Base-by-base conservation (phyloP, 2,329 filamentous ascomycete genomes). In the Pseudocercospora fuligena region DNA sequence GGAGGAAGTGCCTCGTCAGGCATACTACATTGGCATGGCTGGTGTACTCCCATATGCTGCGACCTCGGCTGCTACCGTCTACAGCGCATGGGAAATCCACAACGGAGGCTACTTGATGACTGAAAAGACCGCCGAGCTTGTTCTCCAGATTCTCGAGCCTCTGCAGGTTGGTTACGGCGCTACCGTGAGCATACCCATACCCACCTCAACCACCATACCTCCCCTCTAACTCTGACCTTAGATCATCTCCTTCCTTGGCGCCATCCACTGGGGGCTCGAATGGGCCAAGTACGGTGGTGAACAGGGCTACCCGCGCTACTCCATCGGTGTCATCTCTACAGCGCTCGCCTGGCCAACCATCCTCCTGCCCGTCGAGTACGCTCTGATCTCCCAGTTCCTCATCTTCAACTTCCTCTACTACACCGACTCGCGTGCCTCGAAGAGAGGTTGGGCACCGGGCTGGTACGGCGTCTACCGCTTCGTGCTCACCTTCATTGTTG, bases 401-500 rank as follows among this genome's bases (percentile, higher is more conserved):
- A 90, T 92, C 43, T 97, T 97, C 80, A 90, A 89, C 64, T 89
- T 89, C 72, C 86, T 97, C 67, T 97, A 97, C 84, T 94, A 94
- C 78, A 89, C 89, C 66, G 94, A 97, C 77, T 85, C 90, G 7
- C 86, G 89, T 29, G 92, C 92, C 14, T 86, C 90, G 8, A 85
- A 86, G 60, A 83, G 84, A 47, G 94, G 93, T 71, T 95, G 92
- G 90, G 89, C 90, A 2, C 94, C 94, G 25, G 77, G 84, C 43
- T 97, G 94, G 94, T 97, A 97, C 78, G 86, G 85, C 66, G 91
- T 89, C 59, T 97, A 97, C 83, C 92, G 94, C 36, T 97, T 97
- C 80, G 90, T 97, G 8, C 85, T 97, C 73, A 97, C 94, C 1
- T 94, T 94, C 78, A 86, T 97, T 67, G 94, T 97, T 29, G 94